Base-by-base conservation (phyloP, 345 rosid species). In the Murraya koenigii region DNA sequence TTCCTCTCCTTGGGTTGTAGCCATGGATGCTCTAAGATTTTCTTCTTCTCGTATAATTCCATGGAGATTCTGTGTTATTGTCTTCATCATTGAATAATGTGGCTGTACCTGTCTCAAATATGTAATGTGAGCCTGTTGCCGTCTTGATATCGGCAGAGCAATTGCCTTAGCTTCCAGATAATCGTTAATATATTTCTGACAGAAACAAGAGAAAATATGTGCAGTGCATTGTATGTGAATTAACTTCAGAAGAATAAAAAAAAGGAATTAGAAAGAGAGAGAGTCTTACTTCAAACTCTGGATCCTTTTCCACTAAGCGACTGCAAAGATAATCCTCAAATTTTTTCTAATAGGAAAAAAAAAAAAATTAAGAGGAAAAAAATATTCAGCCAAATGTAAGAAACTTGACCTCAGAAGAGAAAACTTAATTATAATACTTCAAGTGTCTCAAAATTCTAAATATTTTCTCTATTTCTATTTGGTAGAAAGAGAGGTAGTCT, bases 211-310 rank as follows among this genome's bases (percentile, higher is more conserved):
- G 38, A 47, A 47, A 70, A 52, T 52, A 52, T 1, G 22, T 70
- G 10, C 35, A 19, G 25, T 4, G 58, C 15, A 47, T 3, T 65
- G 69, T 8, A 35, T 19, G 44, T 35, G 25, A 65, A 65, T 3
- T 33, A 35, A 7, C 4, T 33, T 8, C 3, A 33, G 4, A 33
- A 65, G n/a, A n/a, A n/a, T 30, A 2, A 30, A 30, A 30, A 30
- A 30, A 30, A n/a, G n/a, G n/a, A n/a, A n/a, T n/a, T n/a, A n/a
- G n/a, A n/a, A n/a, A 49, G 75, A 70, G n/a, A 33, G 22, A 58
- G 55, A 36, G 66, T 20, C 49, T 35, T 65, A 84, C 89, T 87
- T 80, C 75, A 49, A 23, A 68, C 65, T 78, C 71, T 32, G 19
- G 5, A 25, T 19, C 6, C 65, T 55, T 64, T 61, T 61, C 41